phyloP scores from a whole-genome alignment of 1,139 yeast genomes.

The Suhomyces anneliseae region DNA sequence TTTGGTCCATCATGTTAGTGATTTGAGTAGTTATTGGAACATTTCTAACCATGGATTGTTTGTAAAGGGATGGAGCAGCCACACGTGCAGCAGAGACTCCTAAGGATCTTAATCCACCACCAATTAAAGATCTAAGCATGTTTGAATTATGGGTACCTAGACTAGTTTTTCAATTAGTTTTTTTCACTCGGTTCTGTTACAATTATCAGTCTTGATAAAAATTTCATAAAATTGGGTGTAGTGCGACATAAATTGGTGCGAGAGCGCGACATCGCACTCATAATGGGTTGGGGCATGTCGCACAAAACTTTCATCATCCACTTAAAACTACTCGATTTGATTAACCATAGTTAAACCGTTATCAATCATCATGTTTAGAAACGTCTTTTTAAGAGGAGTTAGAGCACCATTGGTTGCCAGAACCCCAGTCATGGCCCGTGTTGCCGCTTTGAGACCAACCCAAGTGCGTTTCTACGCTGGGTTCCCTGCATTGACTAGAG shows the following conservation, averaged over 20 bases:
- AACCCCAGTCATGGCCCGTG: slow-evolving; percentile 16
- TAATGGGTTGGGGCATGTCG: neutral
- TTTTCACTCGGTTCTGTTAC: neutral
- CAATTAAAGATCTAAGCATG: slow-evolving; percentile 18
- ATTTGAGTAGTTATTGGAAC: slow-evolving; percentile 12
- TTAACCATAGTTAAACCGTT: neutral
- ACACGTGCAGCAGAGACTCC: neutral
- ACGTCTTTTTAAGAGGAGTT: slow-evolving; percentile 27
- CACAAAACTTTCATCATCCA: slow-evolving; percentile 7
- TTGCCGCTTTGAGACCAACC: slow-evolving; percentile 15
- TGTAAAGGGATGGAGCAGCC: slow-evolving; percentile 10
- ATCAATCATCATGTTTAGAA: slow-evolving; percentile 32
- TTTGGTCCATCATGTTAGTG: slow-evolving; percentile 29
- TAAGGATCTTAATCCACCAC: slow-evolving; percentile 3
- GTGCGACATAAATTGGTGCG: neutral
- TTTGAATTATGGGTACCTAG: neutral
- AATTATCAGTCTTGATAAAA: neutral
- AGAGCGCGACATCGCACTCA: neutral
- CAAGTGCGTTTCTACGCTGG: slow-evolving; percentile 54
- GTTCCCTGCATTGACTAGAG: slow-evolving; percentile 66
- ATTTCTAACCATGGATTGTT: slow-evolving; percentile 7
- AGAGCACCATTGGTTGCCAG: slow-evolving; percentile 25
- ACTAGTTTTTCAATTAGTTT: neutral
- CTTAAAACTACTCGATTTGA: slow-evolving; percentile 4
- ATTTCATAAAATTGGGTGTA: neutral